Evolutionary conservation across 2,329 filamentous ascomycete species (phyloP).

Genomic region (Fusarium staphyleae): DNA sequence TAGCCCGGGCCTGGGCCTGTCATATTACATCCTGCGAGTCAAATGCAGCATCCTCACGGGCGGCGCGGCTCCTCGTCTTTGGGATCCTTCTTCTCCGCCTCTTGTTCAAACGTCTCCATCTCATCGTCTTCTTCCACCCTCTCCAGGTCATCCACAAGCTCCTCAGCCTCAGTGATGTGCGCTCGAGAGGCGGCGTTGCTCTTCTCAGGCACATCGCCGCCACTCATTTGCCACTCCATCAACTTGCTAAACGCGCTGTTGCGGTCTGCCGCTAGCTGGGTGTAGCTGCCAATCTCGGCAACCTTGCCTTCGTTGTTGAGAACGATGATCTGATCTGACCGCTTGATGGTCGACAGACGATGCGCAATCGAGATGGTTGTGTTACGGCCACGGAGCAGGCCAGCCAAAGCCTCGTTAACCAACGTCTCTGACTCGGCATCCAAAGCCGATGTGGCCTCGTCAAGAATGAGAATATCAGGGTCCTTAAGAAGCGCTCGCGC

Average conservation of each 20-base stretch:
- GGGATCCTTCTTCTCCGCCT: conserved; percentile 36
- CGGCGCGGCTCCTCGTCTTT: conserved; percentile 30
- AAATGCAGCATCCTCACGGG: conserved; percentile 21
- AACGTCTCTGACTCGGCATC: conserved; percentile 97
- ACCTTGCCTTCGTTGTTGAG: conserved; percentile 86
- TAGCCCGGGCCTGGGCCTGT: conserved; percentile 4
- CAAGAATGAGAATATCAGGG: conserved; percentile 94
- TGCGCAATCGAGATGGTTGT: conserved; percentile 99
- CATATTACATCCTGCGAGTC: conserved; percentile 30
- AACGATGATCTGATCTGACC: conserved; percentile 93
- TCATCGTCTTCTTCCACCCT: conserved; percentile 48
- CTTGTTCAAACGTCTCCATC: conserved; percentile 42
- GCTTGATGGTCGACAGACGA: conserved; percentile 93
- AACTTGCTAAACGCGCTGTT: conserved; percentile 90
- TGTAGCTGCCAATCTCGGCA: conserved; percentile 88
- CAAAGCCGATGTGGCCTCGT: conserved; percentile 94
- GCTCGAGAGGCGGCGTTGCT: conserved; percentile 44
- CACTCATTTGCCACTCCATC: conserved; percentile 99
- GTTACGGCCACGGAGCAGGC: conserved; percentile 83
- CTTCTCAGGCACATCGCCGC: conserved; percentile 68
- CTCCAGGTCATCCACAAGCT: conserved; percentile 58
- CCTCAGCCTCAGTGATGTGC: conserved; percentile 59
- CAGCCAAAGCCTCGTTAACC: conserved; percentile 87
- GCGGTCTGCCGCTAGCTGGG: conserved; percentile 73
- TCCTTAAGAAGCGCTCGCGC: conserved; percentile 93